These are phyloP conservation scores for Teratosphaeria zuluensis DNA, from an alignment of 2,329 filamentous ascomycete genomes.

Conservation along the genomic window DNA sequence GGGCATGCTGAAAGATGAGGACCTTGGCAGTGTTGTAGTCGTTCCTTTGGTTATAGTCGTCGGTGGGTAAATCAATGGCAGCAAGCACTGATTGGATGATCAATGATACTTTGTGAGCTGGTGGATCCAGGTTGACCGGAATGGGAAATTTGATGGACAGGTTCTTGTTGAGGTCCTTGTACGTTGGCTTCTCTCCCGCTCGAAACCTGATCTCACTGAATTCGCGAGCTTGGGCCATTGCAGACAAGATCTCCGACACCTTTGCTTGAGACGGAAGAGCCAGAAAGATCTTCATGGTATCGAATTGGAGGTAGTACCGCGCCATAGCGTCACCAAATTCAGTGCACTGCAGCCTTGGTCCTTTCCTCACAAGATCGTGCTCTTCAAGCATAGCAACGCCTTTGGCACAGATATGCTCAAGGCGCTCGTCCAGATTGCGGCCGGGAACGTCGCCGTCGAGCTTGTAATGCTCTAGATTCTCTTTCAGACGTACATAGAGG, in stretches of 20 bases:
- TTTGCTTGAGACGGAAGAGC: constrained; percentile 50
- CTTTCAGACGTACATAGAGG: constrained; percentile 61
- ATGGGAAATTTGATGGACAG: constrained; percentile 61
- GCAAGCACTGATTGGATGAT: constrained; percentile 69
- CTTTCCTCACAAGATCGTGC: constrained; percentile 44
- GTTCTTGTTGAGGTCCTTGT: constrained; percentile 63
- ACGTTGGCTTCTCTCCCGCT: constrained; percentile 56
- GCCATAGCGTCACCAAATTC: constrained; percentile 74
- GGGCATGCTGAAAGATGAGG: constrained; percentile 57
- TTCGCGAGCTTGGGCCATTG: constrained; percentile 58
- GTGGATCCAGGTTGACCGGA: constrained; percentile 54
- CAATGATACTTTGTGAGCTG: constrained; percentile 66
- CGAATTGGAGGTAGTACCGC: constrained; percentile 67
- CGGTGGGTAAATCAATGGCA: constrained; percentile 51
- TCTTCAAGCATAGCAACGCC: constrained; percentile 58
- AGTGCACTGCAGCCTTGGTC: constrained; percentile 49
- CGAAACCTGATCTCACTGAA: constrained; percentile 66
- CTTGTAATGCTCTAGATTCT: constrained; percentile 63
- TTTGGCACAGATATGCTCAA: constrained; percentile 61
- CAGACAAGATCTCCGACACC: constrained; percentile 57
- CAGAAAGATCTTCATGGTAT: constrained; percentile 66
- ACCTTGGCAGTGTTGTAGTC: constrained; percentile 53
- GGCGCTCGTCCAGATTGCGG: constrained; percentile 49
- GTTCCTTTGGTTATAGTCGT: constrained; percentile 46
- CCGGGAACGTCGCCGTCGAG: constrained; percentile 45